Percentiles rank a stretch among this genome's conserved stretches.
phyloP scores from a whole-genome alignment of 1,284 basidiomycete species.

The Ustilago xerochloae region DNA sequence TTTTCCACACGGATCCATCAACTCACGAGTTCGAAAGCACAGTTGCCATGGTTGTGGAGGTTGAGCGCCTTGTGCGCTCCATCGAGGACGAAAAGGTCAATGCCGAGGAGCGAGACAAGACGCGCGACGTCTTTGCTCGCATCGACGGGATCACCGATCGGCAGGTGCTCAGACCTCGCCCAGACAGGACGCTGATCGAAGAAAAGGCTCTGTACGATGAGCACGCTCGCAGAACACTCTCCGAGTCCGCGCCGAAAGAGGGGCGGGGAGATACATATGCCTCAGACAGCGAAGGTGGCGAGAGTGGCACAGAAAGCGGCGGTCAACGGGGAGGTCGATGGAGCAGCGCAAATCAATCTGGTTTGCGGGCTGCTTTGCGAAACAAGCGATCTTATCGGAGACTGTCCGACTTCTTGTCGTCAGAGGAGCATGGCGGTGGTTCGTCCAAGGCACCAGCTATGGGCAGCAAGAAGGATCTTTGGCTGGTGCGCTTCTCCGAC shows the following conservation, averaged over 20 bases:
- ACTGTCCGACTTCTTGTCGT: slow-evolving; percentile 54
- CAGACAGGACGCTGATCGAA: slow-evolving; percentile 84
- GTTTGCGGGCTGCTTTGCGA: slow-evolving; percentile 50
- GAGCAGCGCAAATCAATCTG: slow-evolving; percentile 22
- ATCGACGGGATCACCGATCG: slow-evolving; percentile 81
- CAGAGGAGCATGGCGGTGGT: slow-evolving; percentile 13
- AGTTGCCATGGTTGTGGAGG: slow-evolving; percentile 93
- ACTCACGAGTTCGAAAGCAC: slow-evolving; percentile 97
- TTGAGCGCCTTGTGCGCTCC: slow-evolving; percentile 91
- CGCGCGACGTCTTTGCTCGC: slow-evolving; percentile 90
- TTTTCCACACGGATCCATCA: slow-evolving; percentile 85
- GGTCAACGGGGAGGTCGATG: slow-evolving; percentile 7
- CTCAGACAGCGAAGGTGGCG: slow-evolving; percentile 40
- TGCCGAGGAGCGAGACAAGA: slow-evolving; percentile 93
- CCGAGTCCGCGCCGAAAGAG: slow-evolving; percentile 55
- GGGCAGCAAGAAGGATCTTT: slow-evolving; percentile 78
- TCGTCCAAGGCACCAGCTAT: slow-evolving; percentile 60
- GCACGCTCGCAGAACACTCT: slow-evolving; percentile 57
- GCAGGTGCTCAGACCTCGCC: slow-evolving; percentile 83
- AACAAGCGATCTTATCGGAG: slow-evolving; percentile 60
- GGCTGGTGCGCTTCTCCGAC: slow-evolving; percentile 95
- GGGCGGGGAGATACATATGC: slow-evolving; percentile 1
- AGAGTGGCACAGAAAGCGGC: slow-evolving; percentile 27
- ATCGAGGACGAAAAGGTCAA: slow-evolving; percentile 98
- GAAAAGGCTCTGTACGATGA: slow-evolving; percentile 75